Percentiles rank a stretch among this genome's conserved stretches.
phyloP scores from a whole-genome alignment of 2,329 filamentous ascomycete genomes.

The Fusarium incarnatum region DNA sequence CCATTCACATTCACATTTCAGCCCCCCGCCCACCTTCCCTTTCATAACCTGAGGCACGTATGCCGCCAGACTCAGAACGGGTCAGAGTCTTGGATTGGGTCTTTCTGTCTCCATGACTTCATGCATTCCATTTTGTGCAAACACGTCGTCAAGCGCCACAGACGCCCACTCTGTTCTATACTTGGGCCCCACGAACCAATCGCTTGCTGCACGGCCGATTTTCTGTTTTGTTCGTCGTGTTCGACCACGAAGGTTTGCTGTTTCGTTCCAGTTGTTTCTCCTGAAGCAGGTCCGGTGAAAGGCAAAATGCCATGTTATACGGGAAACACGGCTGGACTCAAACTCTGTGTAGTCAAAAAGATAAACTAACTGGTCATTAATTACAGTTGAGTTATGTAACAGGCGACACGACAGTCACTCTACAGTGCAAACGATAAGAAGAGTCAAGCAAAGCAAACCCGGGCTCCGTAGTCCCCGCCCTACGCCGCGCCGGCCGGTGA shows the following conservation, averaged over 20 bases:
- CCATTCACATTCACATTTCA: slow-evolving; percentile 24
- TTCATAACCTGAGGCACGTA: slow-evolving; percentile 26
- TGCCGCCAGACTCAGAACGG: slow-evolving; percentile 26
- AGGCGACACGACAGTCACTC: not conserved
- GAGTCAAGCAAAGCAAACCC: slow-evolving; percentile 18
- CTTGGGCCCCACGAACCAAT: slow-evolving; percentile 34
- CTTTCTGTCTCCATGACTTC: slow-evolving; percentile 49
- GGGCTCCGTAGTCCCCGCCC: slow-evolving; percentile 30
- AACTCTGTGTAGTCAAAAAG: slow-evolving; percentile 31
- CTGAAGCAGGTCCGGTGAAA: slow-evolving; percentile 33
- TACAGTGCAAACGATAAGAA: not conserved
- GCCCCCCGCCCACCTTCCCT: slow-evolving; percentile 38
- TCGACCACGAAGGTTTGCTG: slow-evolving; percentile 42
- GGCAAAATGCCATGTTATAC: slow-evolving; percentile 14
- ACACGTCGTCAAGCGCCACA: slow-evolving; percentile 46
- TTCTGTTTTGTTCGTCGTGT: slow-evolving; percentile 30
- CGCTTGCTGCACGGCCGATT: slow-evolving; percentile 25
- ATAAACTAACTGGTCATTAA: not conserved
- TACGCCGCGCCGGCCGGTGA: slow-evolving; percentile 33
- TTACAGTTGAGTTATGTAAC: not conserved
- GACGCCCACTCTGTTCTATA: slow-evolving; percentile 13
- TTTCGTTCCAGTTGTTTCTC: slow-evolving; percentile 44
- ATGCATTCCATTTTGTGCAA: slow-evolving; percentile 51
- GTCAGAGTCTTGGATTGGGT: slow-evolving; percentile 1
- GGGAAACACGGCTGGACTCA: slow-evolving; percentile 28